These are phyloP conservation scores for Cyberlindnera suaveolens DNA, from an alignment of 805 yeast species.

Conservation along the genomic window DNA sequence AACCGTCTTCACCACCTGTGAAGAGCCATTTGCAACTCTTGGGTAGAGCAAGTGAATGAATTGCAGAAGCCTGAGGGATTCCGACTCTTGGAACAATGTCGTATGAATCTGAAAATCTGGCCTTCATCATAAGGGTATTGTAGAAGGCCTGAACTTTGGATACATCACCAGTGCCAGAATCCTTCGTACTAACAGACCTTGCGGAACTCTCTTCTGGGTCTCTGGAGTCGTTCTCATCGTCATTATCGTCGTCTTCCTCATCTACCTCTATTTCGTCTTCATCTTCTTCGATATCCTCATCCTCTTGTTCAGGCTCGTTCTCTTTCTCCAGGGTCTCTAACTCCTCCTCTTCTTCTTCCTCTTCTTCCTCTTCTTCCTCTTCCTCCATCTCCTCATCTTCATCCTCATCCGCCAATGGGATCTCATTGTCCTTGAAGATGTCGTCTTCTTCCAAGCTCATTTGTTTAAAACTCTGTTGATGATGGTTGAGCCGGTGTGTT, in stretches of 20 bases:
- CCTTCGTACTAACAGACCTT: not conserved
- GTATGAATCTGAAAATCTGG: slow-evolving; percentile 46
- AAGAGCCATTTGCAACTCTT: slow-evolving; percentile 81
- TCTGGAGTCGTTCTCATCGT: slow-evolving; percentile 2
- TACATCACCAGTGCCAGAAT: not conserved
- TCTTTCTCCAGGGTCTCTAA: slow-evolving; percentile 26
- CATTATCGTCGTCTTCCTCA: slow-evolving; percentile 3
- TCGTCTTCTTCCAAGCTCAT: slow-evolving; percentile 16
- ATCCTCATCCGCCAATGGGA: slow-evolving; percentile 22
- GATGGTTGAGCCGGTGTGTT: no score
- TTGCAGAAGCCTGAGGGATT: slow-evolving; percentile 71
- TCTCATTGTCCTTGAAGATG: slow-evolving; percentile 19
- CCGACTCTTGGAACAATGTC: slow-evolving; percentile 85
- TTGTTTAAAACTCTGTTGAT: not conserved
- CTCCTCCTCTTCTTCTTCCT: slow-evolving; percentile 25
- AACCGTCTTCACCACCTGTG: slow-evolving; percentile 96
- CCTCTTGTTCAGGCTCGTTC: slow-evolving; percentile 22
- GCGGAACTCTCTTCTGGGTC: not conserved
- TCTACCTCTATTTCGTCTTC: slow-evolving; percentile 11
- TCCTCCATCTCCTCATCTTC: slow-evolving; percentile 22
- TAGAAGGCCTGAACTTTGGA: slow-evolving; percentile 16
- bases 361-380: slow-evolving; percentile 25
- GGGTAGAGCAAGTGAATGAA: slow-evolving; percentile 72
- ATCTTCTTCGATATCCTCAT: slow-evolving; percentile 13
- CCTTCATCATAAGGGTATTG: slow-evolving; percentile 34